Conservation (phyloP, 140 eudicot species). For the Anethum foeniculum region DNA sequence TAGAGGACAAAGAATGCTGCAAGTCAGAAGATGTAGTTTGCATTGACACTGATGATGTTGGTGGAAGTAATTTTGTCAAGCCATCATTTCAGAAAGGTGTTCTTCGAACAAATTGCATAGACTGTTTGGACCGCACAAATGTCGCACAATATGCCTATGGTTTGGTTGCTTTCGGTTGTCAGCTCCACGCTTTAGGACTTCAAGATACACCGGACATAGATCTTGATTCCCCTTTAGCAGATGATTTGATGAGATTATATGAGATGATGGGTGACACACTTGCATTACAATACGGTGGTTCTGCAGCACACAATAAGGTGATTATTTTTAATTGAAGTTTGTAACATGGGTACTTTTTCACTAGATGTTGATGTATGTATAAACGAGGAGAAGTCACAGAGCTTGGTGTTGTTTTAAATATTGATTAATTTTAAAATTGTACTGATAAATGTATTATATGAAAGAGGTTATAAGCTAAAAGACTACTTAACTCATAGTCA, state of each 20-base stretch:
- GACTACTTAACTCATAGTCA: no score
- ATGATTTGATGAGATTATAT: conserved; percentile 63
- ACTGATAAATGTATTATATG: neutral
- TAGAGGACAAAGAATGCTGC: conserved; percentile 25
- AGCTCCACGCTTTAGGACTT: conserved; percentile 66
- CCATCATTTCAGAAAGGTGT: conserved; percentile 69
- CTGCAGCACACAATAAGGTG: conserved; percentile 99
- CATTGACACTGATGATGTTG: conserved; percentile 17
- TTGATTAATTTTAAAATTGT: neutral
- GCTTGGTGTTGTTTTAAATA: neutral
- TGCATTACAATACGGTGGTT: conserved; percentile 91
- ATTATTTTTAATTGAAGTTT: neutral
- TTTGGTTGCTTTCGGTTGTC: conserved; percentile 86
- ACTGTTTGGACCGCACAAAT: conserved; percentile 95
- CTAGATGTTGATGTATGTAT: neutral
- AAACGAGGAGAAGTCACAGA: neutral
- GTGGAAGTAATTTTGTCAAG: conserved; percentile 25
- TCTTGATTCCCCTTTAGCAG: conserved; percentile 59
- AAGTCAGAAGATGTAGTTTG: conserved; percentile 14
- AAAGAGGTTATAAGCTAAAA: no score
- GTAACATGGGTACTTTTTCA: neutral
- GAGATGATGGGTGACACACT: conserved; percentile 95
- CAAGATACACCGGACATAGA: conserved; percentile 40
- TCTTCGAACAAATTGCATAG: conserved; percentile 88
- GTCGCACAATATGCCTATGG: conserved; percentile 89